phyloP scores from a whole-genome alignment of 805 yeast genomes.

The Starmerella roubikii region DNA sequence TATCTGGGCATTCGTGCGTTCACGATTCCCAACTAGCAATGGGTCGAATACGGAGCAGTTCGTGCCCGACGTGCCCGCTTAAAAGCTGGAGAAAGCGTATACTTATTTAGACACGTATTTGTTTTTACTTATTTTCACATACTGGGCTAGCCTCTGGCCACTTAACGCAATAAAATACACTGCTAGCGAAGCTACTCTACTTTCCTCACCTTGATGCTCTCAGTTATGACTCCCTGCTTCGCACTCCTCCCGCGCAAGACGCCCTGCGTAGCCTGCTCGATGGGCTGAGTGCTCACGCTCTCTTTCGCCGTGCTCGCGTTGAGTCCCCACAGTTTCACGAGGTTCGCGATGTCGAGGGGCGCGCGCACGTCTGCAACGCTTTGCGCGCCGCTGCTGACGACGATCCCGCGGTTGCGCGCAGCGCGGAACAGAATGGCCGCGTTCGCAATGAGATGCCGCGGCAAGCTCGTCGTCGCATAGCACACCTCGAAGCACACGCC shows the following conservation, averaged over 20 bases:
- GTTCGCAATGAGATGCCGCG: slow-evolving; percentile 58
- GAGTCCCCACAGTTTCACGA: slow-evolving; percentile 58
- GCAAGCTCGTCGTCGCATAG: slow-evolving; percentile 39
- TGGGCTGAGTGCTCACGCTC: slow-evolving; percentile 47
- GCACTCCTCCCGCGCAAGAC: slow-evolving; percentile 57
- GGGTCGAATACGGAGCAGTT: no score
- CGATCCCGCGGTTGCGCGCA: slow-evolving; percentile 63
- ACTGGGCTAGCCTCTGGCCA: no score
- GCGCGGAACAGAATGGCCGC: slow-evolving; percentile 65
- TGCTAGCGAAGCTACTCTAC: no score
- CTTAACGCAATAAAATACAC: no score
- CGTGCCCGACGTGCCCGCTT: no score
- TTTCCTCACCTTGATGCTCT: no score
- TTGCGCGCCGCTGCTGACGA: slow-evolving; percentile 64
- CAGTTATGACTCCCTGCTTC: slow-evolving; percentile 44
- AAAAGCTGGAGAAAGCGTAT: no score
- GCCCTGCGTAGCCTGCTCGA: slow-evolving; percentile 57
- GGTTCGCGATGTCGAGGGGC: slow-evolving; percentile 51
- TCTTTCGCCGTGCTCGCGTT: slow-evolving; percentile 46
- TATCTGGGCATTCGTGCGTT: slow-evolving; percentile 78
- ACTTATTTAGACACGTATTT: no score
- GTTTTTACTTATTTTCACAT: no score
- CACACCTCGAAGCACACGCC: slow-evolving; percentile 74
- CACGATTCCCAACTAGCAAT: slow-evolving; percentile 33
- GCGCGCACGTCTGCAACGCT: slow-evolving; percentile 39